Base-by-base conservation (phyloP, 1,284 basidiomycete species). In the Apiotrichum porosum region DNA sequence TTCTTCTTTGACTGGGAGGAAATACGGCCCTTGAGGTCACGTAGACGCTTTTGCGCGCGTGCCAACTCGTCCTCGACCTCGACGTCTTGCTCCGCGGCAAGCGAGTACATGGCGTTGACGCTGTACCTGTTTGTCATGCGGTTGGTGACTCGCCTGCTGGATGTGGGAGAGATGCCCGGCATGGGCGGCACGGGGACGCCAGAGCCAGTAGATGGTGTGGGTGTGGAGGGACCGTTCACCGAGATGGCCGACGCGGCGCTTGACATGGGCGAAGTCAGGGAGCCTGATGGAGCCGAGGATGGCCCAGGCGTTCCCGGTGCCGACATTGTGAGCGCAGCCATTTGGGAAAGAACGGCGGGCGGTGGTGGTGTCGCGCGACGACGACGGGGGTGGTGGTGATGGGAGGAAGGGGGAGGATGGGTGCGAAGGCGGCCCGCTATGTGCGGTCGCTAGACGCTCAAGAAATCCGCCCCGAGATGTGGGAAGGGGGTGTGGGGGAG, bases 1-100 rank as follows among this genome's bases (percentile, higher is more conserved):
- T 98, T 99, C 81, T 94, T 97, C 80, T 99, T 98, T 45, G 89
- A 94, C 76, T 98, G 95, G 0, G 89, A 85, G 19, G 92, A 97
- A 58, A 99, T 99, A 64, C 91, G 87, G n/a, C 85, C 81, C 76
- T 99, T 98, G 61, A 98, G 81, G 62, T 97, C 93, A 28, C 95
- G 80, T 37, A 99, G 77, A 38, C 91, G 86, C 74, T 94, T 95
- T 78, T 97, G 94, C 33, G 94, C 95, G 87, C 90, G 79, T 9
- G 93, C 92, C 51, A 98, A 78, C 72, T 98, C 94, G 73, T 98
- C 94, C 74, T 97, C 93, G 36, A 97, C 88, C 71, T 98, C 95
- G 23, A 95, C 87, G 69, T 98, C 94, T 79, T 97, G 91, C 74
- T 98, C 93, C 23, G 93, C 94, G 12, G 93, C 93, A 84, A 98